phyloP scores from a whole-genome alignment of 2,329 filamentous ascomycete species.

The Clonostachys solani region DNA sequence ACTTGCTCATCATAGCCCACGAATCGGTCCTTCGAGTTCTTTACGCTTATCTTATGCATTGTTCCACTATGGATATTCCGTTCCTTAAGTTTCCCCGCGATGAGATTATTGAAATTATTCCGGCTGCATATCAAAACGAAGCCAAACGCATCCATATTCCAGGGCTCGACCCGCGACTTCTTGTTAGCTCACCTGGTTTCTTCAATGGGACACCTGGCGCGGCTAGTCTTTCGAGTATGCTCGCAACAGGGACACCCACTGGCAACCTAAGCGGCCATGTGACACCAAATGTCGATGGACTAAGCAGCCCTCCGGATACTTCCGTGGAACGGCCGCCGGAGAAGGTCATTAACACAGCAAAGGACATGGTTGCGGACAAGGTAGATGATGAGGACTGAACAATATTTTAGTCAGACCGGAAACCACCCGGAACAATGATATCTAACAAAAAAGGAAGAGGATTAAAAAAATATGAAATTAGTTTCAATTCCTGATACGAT shows the following conservation, averaged over 20 bases:
- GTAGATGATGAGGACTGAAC: conserved; percentile 45
- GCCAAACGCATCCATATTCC: conserved; percentile 88
- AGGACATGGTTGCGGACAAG: conserved; percentile 47
- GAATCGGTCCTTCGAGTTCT: conserved; percentile 96
- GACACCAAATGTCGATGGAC: conserved; percentile 41
- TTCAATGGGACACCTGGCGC: conserved; percentile 62
- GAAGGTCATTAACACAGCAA: conserved; percentile 43
- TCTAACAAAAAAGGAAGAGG: no score
- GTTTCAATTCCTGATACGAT: no score
- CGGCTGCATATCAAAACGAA: conserved; percentile 94
- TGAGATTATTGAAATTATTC: conserved; percentile 98
- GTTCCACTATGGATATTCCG: conserved; percentile 91
- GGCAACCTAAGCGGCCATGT: conserved; percentile 24
- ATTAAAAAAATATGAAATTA: no score
- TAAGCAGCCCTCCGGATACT: conserved; percentile 40
- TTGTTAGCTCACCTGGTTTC: conserved; percentile 76
- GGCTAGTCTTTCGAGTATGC: conserved; percentile 12
- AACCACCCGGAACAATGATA: no score
- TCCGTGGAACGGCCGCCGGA: conserved; percentile 38
- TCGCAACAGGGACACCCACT: conserved; percentile 16
- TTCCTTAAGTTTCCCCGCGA: conserved; percentile 90
- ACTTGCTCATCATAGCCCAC: conserved; percentile 96
- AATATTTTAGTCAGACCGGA: not conserved
- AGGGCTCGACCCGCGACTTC: conserved; percentile 57
- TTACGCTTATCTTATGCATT: conserved; percentile 98